Evolutionary conservation across 495 filamentous ascomycete species (phyloP).

Genomic region (Aspergillus mulundensis): DNA sequence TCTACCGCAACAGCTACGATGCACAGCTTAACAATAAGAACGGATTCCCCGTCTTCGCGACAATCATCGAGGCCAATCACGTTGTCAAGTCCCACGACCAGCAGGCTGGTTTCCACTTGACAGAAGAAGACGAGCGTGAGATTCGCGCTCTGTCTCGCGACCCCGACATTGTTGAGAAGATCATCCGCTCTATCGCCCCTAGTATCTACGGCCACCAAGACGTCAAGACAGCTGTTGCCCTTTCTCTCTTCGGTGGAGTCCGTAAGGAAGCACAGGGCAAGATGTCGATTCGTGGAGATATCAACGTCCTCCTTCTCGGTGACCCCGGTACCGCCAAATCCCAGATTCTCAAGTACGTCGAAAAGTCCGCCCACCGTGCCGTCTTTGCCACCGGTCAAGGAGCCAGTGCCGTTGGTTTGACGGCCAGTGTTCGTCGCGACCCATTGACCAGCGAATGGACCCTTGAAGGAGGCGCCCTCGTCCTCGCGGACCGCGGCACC

Average conservation of each 20-base stretch:
- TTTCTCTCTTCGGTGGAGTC: slow-evolving; percentile 94
- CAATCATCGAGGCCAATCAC: slow-evolving; percentile 95
- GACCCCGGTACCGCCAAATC: slow-evolving; percentile 99
- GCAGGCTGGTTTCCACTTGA: slow-evolving; percentile 93
- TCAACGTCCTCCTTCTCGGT: slow-evolving; percentile 95
- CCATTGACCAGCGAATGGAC: slow-evolving; percentile 98
- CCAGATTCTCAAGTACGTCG: slow-evolving; percentile 95
- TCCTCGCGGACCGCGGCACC: slow-evolving; percentile 90
- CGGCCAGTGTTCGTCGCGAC: slow-evolving; percentile 92
- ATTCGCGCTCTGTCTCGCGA: slow-evolving; percentile 86
- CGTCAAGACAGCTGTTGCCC: slow-evolving; percentile 94
- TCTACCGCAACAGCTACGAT: slow-evolving; percentile 98
- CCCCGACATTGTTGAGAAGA: slow-evolving; percentile 89
- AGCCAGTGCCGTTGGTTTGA: slow-evolving; percentile 95
- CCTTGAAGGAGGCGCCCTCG: slow-evolving; percentile 91
- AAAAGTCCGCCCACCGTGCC: slow-evolving; percentile 94
- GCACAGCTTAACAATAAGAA: slow-evolving; percentile 98
- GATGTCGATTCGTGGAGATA: slow-evolving; percentile 91
- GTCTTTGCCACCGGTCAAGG: slow-evolving; percentile 99
- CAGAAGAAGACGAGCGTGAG: slow-evolving; percentile 89
- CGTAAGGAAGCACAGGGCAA: slow-evolving; percentile 84
- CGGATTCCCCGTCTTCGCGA: slow-evolving; percentile 98
- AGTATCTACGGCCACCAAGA: slow-evolving; percentile 97
- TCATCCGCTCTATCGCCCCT: slow-evolving; percentile 90
- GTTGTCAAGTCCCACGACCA: slow-evolving; percentile 97